phyloP scores from a whole-genome alignment of 352 stramenopile species.

The Globisporangium yorkense region DNA sequence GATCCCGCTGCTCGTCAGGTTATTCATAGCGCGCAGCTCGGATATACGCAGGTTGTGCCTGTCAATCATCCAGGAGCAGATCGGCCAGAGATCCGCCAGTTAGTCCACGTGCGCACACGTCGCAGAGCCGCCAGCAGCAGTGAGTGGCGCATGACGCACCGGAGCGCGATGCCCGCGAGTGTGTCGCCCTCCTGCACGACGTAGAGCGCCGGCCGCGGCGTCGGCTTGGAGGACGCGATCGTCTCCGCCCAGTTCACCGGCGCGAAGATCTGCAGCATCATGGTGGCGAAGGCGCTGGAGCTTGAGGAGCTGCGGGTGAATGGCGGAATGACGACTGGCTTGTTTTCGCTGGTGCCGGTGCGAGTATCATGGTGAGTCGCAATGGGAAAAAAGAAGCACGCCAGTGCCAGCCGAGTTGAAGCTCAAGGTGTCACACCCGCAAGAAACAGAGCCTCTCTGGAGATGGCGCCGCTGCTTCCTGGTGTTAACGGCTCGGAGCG shows the following conservation, averaged over 20 bases:
- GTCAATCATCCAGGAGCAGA: neutral
- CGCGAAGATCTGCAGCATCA: conserved; percentile 32
- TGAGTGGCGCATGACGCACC: conserved; percentile 10
- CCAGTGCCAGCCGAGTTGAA: too few species aligned
- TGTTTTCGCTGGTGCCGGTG: too few species aligned
- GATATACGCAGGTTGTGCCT: conserved; percentile 45
- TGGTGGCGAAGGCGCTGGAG: neutral
- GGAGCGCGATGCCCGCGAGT: conserved; percentile 32
- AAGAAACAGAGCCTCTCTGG: too few species aligned
- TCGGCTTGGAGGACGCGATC: conserved; percentile 9
- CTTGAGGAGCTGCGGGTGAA: neutral
- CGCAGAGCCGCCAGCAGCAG: neutral
- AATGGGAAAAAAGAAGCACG: too few species aligned
- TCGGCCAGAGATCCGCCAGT: neutral
- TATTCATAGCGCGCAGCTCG: conserved; percentile 50
- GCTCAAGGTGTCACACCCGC: too few species aligned
- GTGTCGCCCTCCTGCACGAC: conserved; percentile 38
- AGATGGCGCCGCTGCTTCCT: too few species aligned
- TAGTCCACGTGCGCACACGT: neutral
- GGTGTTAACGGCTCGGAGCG: too few species aligned
- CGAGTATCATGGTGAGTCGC: too few species aligned
- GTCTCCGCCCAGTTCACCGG: conserved; percentile 27
- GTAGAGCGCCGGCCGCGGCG: conserved; percentile 18
- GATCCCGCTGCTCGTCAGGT: conserved; percentile 31
- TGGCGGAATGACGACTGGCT: too few species aligned